Conservation (phyloP, 805 yeast genomes). For the Cyberlindnera xishuangbannaensis region DNA sequence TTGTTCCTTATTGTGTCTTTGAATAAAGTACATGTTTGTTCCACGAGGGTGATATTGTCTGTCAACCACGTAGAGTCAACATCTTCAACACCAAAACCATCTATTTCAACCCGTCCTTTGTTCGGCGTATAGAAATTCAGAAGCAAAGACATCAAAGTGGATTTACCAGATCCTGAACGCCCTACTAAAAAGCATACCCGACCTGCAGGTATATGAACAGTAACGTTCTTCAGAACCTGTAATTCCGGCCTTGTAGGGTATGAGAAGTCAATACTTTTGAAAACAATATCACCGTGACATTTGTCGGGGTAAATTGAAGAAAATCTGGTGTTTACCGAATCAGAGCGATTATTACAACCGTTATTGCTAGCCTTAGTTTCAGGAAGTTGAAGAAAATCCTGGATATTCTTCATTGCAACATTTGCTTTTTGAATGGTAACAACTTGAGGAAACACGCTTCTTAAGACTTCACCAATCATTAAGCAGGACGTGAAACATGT, state of each 20-base stretch:
- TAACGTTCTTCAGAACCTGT: conserved; percentile 42
- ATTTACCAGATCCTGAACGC: conserved; percentile 89
- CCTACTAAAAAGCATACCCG: conserved; percentile 68
- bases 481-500: conserved; percentile 83
- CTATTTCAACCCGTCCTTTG: conserved; percentile 55
- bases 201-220: conserved; percentile 40
- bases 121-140: conserved; percentile 48
- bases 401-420: conserved; percentile 55
- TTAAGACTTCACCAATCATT: conserved; percentile 57
- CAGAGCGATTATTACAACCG: conserved; percentile 8
- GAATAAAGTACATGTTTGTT: conserved; percentile 65
- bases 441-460: conserved; percentile 49
- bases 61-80: conserved; percentile 49
- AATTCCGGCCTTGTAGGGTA: conserved; percentile 54
- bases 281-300: conserved; percentile 45
- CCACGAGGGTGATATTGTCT: conserved; percentile 64
- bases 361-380: conserved; percentile 6
- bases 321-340: conserved; percentile 11
- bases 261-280: conserved; percentile 52
- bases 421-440: conserved; percentile 64
- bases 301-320: conserved; percentile 21
- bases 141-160: conserved; percentile 65
- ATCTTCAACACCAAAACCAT: conserved; percentile 39
- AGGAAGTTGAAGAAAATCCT: conserved; percentile 30
- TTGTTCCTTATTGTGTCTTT: conserved; percentile 59